Base-by-base conservation (phyloP, 805 yeast genomes). In the Torulaspora indica region DNA sequence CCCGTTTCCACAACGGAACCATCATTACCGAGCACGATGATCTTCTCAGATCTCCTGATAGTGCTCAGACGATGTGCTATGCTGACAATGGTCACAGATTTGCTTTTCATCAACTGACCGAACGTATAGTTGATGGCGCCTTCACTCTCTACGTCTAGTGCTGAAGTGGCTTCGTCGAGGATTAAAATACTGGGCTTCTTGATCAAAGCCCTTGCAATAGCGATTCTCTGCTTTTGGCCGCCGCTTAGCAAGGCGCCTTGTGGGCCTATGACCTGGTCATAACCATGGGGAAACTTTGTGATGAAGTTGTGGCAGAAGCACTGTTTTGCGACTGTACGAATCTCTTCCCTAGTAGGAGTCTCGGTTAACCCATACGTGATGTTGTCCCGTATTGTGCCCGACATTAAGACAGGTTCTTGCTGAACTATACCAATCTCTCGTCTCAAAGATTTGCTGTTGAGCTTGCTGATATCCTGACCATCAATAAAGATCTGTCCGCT, bases 31-130 rank as follows among this genome's bases (percentile, higher is more conserved):
- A 93, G 70, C 3, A 93, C 98, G 51, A 93, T 79, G 10, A 91
- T 80, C 49, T 84, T 74, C 49, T 87, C 89, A 45, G 96, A 85
- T 66, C 90, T 79, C 53, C 82, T 78, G 45, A 93, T 93, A 0
- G 98, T 93, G 15, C 96, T 84, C 46, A 90, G 70, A 54, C 98
- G 75, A 63, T 91, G 98, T 2, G 98, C 98, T 56, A 93, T 90
- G 43, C 95, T 84, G 35, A 93, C 85, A 2, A 89, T 80, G 0
- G 97, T 91, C 38, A 81, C 65, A 14, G 80, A 70, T 39, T 79
- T 77, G 23, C 79, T 75, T 42, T 70, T 68, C 68, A 78, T 76
- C 41, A 90, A 69, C 35, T 71, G 67, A 25, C 82, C 79, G 49
- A 91, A 71, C 8, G 96, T 90, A 45, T 77, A 77, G 69, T 87